Percentiles rank a stretch among this genome's conserved stretches.
phyloP scores from a whole-genome alignment of 2,329 filamentous ascomycete species.

The Capronia americana region DNA sequence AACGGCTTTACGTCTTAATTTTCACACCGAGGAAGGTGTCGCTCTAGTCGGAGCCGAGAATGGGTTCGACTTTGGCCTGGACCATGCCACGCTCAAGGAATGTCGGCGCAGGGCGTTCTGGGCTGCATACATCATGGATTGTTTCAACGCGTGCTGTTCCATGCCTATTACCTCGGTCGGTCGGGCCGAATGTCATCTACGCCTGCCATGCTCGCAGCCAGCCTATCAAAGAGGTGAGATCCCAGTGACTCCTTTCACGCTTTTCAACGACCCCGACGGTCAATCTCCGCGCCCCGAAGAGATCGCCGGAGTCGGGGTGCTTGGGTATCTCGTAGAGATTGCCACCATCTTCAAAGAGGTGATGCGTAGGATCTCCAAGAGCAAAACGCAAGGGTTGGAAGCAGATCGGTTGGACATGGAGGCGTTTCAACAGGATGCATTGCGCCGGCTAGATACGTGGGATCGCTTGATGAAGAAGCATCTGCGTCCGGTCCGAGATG shows the following conservation, averaged over 20 bases:
- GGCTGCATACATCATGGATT: slow-evolving; percentile 73
- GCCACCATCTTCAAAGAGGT: slow-evolving; percentile 36
- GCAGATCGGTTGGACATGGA: slow-evolving; percentile 15
- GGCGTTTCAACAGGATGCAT: slow-evolving; percentile 17
- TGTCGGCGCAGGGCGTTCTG: slow-evolving; percentile 74
- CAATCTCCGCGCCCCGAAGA: background rate
- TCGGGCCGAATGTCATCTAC: slow-evolving; percentile 69
- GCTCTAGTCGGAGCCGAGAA: slow-evolving; percentile 54
- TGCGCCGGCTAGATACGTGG: slow-evolving; percentile 21
- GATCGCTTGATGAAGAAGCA: slow-evolving; percentile 16
- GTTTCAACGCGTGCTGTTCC: slow-evolving; percentile 66
- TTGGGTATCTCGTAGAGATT: slow-evolving; percentile 36
- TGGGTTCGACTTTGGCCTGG: slow-evolving; percentile 64
- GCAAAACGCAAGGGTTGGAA: slow-evolving; percentile 1
- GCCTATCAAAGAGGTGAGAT: slow-evolving; percentile 67
- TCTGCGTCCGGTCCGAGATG: background rate
- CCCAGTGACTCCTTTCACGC: slow-evolving; percentile 58
- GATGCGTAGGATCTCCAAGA: slow-evolving; percentile 18
- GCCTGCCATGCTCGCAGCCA: slow-evolving; percentile 67
- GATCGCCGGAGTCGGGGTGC: slow-evolving; percentile 22
- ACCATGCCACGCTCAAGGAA: slow-evolving; percentile 65
- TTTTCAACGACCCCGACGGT: background rate
- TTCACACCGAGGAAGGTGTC: slow-evolving; percentile 67
- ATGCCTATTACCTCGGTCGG: slow-evolving; percentile 63
- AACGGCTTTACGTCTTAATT: slow-evolving; percentile 63